Evolutionary conservation across 768 basidiomycete species (phyloP).

Genomic region (Mycena latifolia): DNA sequence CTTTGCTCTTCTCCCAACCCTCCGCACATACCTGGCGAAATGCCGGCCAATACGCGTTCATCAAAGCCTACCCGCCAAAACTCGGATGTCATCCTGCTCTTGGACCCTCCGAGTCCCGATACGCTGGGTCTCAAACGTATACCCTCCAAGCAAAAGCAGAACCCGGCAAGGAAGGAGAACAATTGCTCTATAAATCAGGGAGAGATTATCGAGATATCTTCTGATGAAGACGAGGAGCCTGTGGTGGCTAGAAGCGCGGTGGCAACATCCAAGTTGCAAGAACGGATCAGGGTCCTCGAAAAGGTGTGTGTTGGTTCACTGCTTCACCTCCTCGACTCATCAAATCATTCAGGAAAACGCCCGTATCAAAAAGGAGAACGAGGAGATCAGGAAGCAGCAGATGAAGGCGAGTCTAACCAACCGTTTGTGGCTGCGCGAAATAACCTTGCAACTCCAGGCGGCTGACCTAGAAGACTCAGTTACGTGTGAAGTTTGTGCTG

Average conservation of each 20-base stretch:
- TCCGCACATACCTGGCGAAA: too few relatives aligned
- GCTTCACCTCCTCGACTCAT: background rate
- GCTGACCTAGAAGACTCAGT: constrained; percentile 29
- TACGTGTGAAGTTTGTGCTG: constrained; percentile 32
- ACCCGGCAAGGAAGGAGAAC: constrained; percentile 27
- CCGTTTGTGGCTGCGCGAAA: background rate
- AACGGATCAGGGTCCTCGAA: constrained; percentile 22
- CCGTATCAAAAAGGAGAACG: constrained; percentile 27
- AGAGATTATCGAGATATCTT: constrained; percentile 33
- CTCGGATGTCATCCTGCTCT: constrained; percentile 12
- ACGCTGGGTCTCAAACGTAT: background rate
- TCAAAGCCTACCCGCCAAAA: constrained; percentile 1
- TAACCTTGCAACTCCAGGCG: background rate
- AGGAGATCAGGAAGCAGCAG: constrained; percentile 25
- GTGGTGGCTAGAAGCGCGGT: background rate
- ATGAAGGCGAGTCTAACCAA: constrained; percentile 8
- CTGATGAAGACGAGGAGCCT: constrained; percentile 32
- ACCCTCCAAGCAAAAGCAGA: constrained; percentile 12
- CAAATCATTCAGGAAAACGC: constrained; percentile 23
- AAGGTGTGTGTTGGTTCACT: background rate
- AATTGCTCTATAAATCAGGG: constrained; percentile 11
- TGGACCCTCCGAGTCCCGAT: background rate
- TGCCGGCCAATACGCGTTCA: constrained; percentile 29
- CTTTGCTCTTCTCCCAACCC: too few relatives aligned
- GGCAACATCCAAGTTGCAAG: constrained; percentile 22